phyloP scores from a whole-genome alignment of 768 basidiomycete species.

The Rhodotorula graminis region DNA sequence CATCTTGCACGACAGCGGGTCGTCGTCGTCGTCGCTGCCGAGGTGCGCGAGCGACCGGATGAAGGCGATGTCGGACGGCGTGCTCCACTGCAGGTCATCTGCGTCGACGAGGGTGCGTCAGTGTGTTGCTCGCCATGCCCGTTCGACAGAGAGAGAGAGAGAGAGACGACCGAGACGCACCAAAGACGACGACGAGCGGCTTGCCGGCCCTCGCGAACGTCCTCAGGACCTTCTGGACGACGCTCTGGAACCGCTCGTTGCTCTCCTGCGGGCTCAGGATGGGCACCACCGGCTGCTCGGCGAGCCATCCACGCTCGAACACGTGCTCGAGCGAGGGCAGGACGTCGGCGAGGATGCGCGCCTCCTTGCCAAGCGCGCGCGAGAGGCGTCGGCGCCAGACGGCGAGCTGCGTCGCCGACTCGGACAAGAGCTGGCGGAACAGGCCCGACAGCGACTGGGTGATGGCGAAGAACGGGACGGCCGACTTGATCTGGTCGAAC shows the following conservation, averaged over 20 bases:
- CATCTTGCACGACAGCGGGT: slow-evolving; percentile 23
- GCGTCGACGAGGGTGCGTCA: background rate
- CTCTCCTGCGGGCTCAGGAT: slow-evolving; percentile 19
- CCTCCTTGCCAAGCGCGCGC: slow-evolving; percentile 29
- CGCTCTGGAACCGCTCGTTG: slow-evolving; percentile 20
- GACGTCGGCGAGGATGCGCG: slow-evolving; percentile 31
- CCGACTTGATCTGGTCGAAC: slow-evolving; percentile 38
- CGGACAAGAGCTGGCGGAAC: slow-evolving; percentile 35
- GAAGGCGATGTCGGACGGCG: slow-evolving; percentile 25
- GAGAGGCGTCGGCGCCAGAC: slow-evolving; percentile 32
- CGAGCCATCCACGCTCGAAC: slow-evolving; percentile 29
- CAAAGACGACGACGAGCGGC: slow-evolving; percentile 33
- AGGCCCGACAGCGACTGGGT: slow-evolving; percentile 31
- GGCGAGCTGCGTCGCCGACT: slow-evolving; percentile 18
- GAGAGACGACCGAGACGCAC: background rate
- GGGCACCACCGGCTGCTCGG: slow-evolving; percentile 13
- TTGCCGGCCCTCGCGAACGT: slow-evolving; percentile 28
- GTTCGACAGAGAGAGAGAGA: background rate
- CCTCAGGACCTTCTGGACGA: slow-evolving; percentile 25
- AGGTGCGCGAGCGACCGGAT: slow-evolving; percentile 25
- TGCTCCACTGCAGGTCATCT: slow-evolving; percentile 39
- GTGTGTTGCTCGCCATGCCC: too few relatives aligned
- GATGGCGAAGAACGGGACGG: slow-evolving; percentile 40
- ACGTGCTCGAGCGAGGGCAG: slow-evolving; percentile 33
- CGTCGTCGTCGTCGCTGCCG: slow-evolving; percentile 1